Base-by-base conservation (phyloP, 306 rosid genomes). In the Quercus rubra region DNA sequence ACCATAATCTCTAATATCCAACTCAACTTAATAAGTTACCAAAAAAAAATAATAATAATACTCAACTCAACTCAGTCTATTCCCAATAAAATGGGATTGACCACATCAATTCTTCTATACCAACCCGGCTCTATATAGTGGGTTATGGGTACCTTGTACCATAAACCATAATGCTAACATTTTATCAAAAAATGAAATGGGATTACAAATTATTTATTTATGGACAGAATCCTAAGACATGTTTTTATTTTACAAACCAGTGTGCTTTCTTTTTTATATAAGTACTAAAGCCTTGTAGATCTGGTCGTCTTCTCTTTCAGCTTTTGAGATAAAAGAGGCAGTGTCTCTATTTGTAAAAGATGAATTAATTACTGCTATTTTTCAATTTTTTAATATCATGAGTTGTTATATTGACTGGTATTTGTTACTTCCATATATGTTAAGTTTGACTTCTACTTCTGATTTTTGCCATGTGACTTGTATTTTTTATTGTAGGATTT, bases 401-500 rank as follows among this genome's bases (percentile, higher is more conserved):
- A 62, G 41, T 5, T 62, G 38, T 17, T 11, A 9, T 59, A 11
- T n/a, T 59, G 66, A 59, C 68, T 79, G 74, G 43, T 75, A 30
- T 72, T 41, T 25, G 5, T 57, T 21, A 73, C 13, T 69, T 30
- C 54, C 74, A 55, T 25, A 70, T 56, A 41, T 23, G 12, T 18
- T 27, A 30, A 79, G 62, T 15, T 19, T 9, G n/a, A 71, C 10
- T 2, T 49, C 54, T 49, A 49, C 54, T 49, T 49, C 54, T 49
- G 17, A 49, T 49, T 49, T 49, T 49, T 49, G 15, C 4, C 5
- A 2, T 49, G 54, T 49, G 54, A 3, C 54, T 41, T 77, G 71
- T 31, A 35, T 35, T 58, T 69, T 55, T 73, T 54, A 75, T 59
- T 11, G 80, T 84, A 94, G 99, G 95, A 87, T 77, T 92, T 92